Percentiles rank a stretch among this genome's conserved stretches.
Conservation (phyloP, 1,284 basidiomycete genomes). For the Cerrena zonata region DNA sequence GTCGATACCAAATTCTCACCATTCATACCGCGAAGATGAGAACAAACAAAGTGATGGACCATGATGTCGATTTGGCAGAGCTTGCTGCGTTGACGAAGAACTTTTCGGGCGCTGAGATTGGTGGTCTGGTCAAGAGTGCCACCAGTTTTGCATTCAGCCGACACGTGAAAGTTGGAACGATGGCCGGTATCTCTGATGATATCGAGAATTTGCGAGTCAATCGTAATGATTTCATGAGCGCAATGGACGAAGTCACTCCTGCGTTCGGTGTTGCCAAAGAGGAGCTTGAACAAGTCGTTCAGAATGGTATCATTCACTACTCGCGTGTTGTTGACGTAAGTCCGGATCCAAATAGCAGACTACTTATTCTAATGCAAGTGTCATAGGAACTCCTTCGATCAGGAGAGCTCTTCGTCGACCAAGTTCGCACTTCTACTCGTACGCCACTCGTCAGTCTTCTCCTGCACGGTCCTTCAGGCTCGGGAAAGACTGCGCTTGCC, state of each 20-base stretch:
- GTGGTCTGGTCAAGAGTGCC: slow-evolving; percentile 94
- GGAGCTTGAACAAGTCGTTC: slow-evolving; percentile 88
- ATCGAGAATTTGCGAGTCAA: slow-evolving; percentile 91
- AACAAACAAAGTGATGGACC: slow-evolving; percentile 84
- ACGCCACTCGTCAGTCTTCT: slow-evolving; percentile 91
- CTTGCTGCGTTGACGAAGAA: slow-evolving; percentile 89
- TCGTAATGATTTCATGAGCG: slow-evolving; percentile 82
- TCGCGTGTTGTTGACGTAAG: slow-evolving; percentile 69
- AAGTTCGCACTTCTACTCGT: slow-evolving; percentile 84
- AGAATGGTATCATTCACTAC: slow-evolving; percentile 96
- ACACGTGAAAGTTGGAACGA: slow-evolving; percentile 95
- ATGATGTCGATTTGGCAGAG: slow-evolving; percentile 81
- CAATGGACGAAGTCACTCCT: slow-evolving; percentile 91
- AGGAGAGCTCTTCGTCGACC: slow-evolving; percentile 90
- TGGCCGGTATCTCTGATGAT: slow-evolving; percentile 94
- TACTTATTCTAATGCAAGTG: too few species aligned
- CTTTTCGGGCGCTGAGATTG: slow-evolving; percentile 96
- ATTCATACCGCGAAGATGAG: slow-evolving; percentile 98
- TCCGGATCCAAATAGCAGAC: too few species aligned
- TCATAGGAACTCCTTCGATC: slow-evolving; percentile 81
- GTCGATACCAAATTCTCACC: slow-evolving; percentile 88
- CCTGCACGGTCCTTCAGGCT: slow-evolving; percentile 83
- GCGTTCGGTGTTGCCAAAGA: slow-evolving; percentile 98
- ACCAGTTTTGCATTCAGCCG: slow-evolving; percentile 97
- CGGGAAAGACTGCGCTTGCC: slow-evolving; percentile 93